Percentiles rank a stretch among this genome's conserved stretches.
Conservation (phyloP, 768 basidiomycete genomes). For the Agaricus blazei region DNA sequence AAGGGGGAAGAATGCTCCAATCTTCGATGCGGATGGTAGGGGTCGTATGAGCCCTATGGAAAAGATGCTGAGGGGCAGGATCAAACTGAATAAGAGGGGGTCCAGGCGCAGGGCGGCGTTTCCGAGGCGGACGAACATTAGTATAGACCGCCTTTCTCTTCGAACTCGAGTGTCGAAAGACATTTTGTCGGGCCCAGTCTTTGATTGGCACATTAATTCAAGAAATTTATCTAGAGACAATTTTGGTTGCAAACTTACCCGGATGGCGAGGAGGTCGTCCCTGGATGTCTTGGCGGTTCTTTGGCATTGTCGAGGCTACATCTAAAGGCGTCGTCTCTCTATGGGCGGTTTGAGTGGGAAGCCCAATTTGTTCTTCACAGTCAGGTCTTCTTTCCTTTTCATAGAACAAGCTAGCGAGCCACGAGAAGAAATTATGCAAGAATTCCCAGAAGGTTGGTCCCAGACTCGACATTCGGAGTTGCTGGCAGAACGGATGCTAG, state of each 20-base stretch:
- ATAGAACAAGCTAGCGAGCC: not conserved
- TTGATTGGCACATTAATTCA: not conserved
- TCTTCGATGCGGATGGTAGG: conserved; percentile 6
- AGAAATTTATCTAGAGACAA: not conserved
- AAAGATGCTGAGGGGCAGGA: not conserved
- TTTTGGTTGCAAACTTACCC: not conserved
- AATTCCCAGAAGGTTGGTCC: not conserved
- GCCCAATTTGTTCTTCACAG: not conserved
- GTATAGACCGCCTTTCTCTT: not conserved
- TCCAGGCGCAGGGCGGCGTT: not conserved
- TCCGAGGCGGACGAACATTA: not conserved
- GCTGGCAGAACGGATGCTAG: too few species aligned
- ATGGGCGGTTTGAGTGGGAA: not conserved
- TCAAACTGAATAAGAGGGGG: not conserved
- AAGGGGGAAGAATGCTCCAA: not conserved
- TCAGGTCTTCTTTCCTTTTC: not conserved
- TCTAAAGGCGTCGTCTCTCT: not conserved
- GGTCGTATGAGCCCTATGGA: not conserved
- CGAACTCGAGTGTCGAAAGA: not conserved
- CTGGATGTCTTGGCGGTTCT: not conserved
- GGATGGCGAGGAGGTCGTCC: not conserved
- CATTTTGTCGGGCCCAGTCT: conserved; percentile 1
- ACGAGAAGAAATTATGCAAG: not conserved
- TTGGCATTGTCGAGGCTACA: not conserved
- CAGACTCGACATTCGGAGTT: not conserved